Percentiles rank a stretch among this genome's conserved stretches.
These are phyloP conservation scores for Plasmodium inui DNA, from an alignment of 169 alveolate genomes.

Conservation along the genomic window DNA sequence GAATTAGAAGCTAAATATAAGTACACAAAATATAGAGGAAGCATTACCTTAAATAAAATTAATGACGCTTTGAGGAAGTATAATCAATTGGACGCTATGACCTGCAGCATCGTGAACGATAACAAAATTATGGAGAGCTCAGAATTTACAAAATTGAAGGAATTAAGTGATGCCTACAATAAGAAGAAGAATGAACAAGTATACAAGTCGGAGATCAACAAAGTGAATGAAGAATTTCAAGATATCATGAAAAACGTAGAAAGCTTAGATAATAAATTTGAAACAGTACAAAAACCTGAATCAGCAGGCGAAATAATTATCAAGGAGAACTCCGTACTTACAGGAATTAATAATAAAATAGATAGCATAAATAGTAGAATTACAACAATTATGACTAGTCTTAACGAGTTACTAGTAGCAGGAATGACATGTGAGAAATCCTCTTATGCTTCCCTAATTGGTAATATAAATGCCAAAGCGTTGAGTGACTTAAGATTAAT, in stretches of 20 bases:
- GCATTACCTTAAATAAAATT: background rate
- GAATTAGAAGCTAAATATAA: background rate
- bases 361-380: background rate
- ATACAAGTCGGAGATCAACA: background rate
- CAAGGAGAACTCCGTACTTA: background rate
- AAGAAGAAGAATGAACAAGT: background rate
- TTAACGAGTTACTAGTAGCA: background rate
- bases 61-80: background rate
- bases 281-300: background rate
- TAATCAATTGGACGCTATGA: background rate
- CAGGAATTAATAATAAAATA: background rate
- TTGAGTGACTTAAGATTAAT: background rate
- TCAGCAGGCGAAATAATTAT: background rate
- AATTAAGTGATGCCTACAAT: slow-evolving; percentile 5
- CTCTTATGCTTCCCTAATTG: slow-evolving; percentile 19
- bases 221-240: slow-evolving; percentile 1
- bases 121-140: background rate
- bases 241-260: background rate
- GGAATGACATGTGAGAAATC: slow-evolving; percentile 11
- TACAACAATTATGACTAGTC: background rate
- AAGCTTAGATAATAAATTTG: background rate
- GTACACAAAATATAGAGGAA: slow-evolving; percentile 8
- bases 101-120: background rate
- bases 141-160: slow-evolving; percentile 17
- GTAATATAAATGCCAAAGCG: background rate